Base-by-base conservation (phyloP, 2,329 filamentous ascomycete species). In the Sporothrix curviconia region DNA sequence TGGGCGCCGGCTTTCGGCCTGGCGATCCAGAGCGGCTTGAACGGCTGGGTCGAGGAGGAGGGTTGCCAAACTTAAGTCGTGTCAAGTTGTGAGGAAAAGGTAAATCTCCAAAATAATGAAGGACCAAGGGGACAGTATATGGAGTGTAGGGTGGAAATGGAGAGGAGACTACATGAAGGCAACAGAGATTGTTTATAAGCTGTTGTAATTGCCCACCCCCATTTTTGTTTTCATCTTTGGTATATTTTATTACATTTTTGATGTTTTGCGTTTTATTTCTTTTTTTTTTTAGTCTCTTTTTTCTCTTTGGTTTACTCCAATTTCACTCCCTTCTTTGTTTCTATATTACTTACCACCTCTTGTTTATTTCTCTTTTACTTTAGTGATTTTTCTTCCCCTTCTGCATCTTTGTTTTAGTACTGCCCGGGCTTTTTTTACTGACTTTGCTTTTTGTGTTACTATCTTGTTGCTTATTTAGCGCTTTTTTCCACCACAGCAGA, bases 21-120 rank as follows among this genome's bases (percentile, higher is more conserved):
- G 12, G 82, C 80, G 37, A 84, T 86, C 56, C 82, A 85, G 66
- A 79, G 82, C 60, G 81, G 81, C 7, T 70, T 86, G 64, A 85
- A 85, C 63, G 83, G 83, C 56, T 87, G 84, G 84, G 82, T 82
- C 36, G 83, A 86, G 70, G 83, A 86, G 68, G 82, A 84, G 69
- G n/a, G 80, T 84, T 62, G 77, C n/a, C 78, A 59, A 84, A 84
- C 71, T 84, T 37, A 71, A n/a, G 17, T 24, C 12, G 11, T 8
- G 28, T 24, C 19, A 19, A 25, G 28, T 15, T 36, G 47, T 36
- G 44, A 36, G 28, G 19, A 36, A 44, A 25, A 32, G 32, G n/a
- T 28, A 40, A 49, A 34, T n/a, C n/a, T n/a, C n/a, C n/a, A n/a
- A n/a, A n/a, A n/a, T n/a, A n/a, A n/a, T n/a, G n/a, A n/a, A n/a